Evolutionary conservation across 163 green algal species (phyloP).

Genomic region (Scenedesmus sp.): DNA sequence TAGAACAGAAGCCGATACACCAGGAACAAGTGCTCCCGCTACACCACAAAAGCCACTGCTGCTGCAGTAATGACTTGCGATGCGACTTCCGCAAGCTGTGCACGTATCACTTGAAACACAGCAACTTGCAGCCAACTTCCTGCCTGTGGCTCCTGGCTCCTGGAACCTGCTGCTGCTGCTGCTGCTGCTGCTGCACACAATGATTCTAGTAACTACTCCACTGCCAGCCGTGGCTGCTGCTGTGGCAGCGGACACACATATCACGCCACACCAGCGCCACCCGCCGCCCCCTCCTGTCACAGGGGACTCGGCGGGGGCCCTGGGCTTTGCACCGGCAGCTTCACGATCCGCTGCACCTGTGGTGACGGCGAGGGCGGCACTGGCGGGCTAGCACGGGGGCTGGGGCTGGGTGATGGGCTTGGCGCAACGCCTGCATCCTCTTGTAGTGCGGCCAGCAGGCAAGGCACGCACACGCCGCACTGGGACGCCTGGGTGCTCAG

Average conservation of each 20-base stretch:
- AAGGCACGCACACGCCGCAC: background rate
- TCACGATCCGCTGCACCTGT: background rate
- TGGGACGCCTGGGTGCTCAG: background rate
- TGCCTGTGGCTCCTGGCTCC: no score
- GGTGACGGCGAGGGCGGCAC: background rate
- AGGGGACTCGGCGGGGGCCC: background rate
- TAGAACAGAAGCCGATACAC: no score
- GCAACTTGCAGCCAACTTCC: background rate
- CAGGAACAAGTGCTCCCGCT: no score
- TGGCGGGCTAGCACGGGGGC: no score
- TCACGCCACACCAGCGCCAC: no score
- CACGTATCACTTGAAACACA: no score
- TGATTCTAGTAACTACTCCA: background rate
- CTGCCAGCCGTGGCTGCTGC: background rate
- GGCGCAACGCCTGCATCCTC: background rate
- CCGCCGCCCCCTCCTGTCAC: background rate
- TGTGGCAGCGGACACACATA: background rate
- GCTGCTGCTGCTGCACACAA: background rate
- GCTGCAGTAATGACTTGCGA: no score
- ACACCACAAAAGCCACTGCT: no score
- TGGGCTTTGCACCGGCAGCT: background rate
- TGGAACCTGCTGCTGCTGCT: background rate
- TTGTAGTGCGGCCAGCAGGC: background rate
- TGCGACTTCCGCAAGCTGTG: no score
- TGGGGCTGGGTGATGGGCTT: background rate